Base-by-base conservation (phyloP, 2,329 filamentous ascomycete genomes). In the Neofusicoccum kwambonambiense region DNA sequence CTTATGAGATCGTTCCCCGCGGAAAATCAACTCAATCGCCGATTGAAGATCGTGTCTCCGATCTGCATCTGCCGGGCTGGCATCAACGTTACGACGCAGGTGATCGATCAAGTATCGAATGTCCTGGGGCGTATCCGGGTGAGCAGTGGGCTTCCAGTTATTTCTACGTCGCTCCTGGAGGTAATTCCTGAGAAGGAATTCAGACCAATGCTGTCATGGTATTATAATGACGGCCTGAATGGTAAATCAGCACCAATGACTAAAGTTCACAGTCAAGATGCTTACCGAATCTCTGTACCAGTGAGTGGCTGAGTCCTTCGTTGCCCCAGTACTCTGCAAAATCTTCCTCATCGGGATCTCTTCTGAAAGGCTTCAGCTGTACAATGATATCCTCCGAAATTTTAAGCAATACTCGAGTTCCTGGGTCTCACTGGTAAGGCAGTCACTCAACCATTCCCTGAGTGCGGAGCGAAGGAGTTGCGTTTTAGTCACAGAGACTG, bases 261-360 rank as follows among this genome's bases (percentile, higher is more conserved):
- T 31, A 5, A 31, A 31, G 27, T 31, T 31, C 27, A 31, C 6
- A 7, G 6, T 7, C 27, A 31, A 31, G 6, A 7, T 31, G 27
- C 27, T 31, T 61, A 75, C 73, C 9, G 72, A 68, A 51, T 74
- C 66, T 47, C 68, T 68, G 64, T 76, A 76, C 58, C 70, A 70
- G 50, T 69, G 70, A 1, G 71, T 72, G 9, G 70, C 52, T 22
- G 52, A 50, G 19, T 11, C 69, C 69, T 17, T 68, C 69, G 50
- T 75, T 76, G 2, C 74, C 74, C 4, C 70, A 76, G 50, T 64
- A 73, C 4, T 67, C 69, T 35, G 65, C 68, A 47, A 71, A 70
- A 15, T 73, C 71, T 64, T 74, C 70, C 13, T 70, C 69, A 54
- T 77, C 74, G 11, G 72, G 68, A 2, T 69, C 60, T 17, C 69